Evolutionary conservation across 2,329 filamentous ascomycete genomes (phyloP), one percentile per base, ranked within the genome.

Genomic region (Hymenoscyphus salicellus): DNA sequence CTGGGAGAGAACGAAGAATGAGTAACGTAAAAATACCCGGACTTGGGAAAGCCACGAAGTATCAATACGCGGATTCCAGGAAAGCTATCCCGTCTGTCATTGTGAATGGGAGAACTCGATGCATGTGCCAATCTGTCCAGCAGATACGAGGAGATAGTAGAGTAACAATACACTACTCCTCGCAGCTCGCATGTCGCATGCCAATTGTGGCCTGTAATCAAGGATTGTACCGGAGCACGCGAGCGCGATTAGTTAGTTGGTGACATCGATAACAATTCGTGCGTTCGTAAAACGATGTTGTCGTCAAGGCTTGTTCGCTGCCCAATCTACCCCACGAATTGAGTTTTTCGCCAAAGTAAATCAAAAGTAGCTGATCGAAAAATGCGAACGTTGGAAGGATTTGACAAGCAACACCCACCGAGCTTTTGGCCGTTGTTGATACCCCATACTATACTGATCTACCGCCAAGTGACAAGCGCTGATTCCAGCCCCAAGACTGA

Each of bases 61-160:
- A 52, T 52, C 14, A 52, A 52, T 23, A 52, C 46, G 46, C 26
- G 46, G 46, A 28, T 26, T 10, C 3, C 20, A 52, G 10, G 46
- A 23, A 52, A 26, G 46, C 46, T 11, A 49, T 49, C 20, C 33
- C 8, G 33, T 38, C 33, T 38, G 33, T 11, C 20, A 23, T 46
- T 10, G 41, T 46, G 20, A 23, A 20, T 46, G 5, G n/a, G 41
- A 8, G 41, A 46, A 23, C 6, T 49, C 11, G n/a, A 23, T 20
- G n/a, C 43, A 49, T 23, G n/a, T 26, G 43, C 43, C 43, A 49
- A 49, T n/a, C n/a, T 23, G 8, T 11, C 6, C 20, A 49, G 20
- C n/a, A 52, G 46, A 52, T 52, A 52, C 46, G 46, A 52, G 46
- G 46, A 52, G 20, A 23, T 23, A 52, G 46, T 23, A 49, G 46